Conservation (phyloP, 805 yeast species). For the Cyberlindnera xylosilytica region DNA sequence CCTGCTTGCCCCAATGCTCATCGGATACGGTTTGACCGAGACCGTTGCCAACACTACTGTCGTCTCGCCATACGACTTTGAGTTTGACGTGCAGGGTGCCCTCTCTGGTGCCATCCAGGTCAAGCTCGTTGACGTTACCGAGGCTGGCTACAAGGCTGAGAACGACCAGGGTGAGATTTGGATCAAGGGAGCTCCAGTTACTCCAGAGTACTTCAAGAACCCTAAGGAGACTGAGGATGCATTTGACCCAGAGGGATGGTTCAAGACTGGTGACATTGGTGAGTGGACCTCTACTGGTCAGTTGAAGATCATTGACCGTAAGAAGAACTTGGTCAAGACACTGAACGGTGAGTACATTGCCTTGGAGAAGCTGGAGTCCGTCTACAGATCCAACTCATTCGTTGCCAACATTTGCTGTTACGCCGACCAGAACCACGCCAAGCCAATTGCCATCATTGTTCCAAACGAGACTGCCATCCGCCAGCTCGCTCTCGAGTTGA, state of each 20-base stretch:
- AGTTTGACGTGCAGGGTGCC: conserved; percentile 77
- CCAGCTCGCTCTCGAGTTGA: conserved; percentile 54
- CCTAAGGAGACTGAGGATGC: conserved; percentile 75
- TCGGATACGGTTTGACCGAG: conserved; percentile 97
- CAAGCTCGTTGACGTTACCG: conserved; percentile 87
- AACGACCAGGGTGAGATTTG: conserved; percentile 91
- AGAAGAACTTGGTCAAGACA: conserved; percentile 94
- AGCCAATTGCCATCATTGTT: conserved; percentile 87
- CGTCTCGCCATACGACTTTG: conserved; percentile 60
- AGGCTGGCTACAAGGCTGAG: conserved; percentile 87
- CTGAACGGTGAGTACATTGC: conserved; percentile 97
- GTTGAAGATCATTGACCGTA: conserved; percentile 84
- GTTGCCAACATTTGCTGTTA: conserved; percentile 87
- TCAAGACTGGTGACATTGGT: conserved; percentile 95
- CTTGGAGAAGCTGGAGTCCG: conserved; percentile 86
- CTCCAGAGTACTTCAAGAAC: conserved; percentile 78
- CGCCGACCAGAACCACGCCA: conserved; percentile 83
- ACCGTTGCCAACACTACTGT: conserved; percentile 87
- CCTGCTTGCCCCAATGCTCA: conserved; percentile 78
- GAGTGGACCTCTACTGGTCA: conserved; percentile 85
- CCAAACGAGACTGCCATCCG: conserved; percentile 71
- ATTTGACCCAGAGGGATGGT: conserved; percentile 80
- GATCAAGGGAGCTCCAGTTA: conserved; percentile 71
- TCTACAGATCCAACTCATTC: conserved; percentile 77
- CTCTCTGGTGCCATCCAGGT: conserved; percentile 79